phyloP scores from a whole-genome alignment of 441 rosid species.

The Erodium trifolium region DNA sequence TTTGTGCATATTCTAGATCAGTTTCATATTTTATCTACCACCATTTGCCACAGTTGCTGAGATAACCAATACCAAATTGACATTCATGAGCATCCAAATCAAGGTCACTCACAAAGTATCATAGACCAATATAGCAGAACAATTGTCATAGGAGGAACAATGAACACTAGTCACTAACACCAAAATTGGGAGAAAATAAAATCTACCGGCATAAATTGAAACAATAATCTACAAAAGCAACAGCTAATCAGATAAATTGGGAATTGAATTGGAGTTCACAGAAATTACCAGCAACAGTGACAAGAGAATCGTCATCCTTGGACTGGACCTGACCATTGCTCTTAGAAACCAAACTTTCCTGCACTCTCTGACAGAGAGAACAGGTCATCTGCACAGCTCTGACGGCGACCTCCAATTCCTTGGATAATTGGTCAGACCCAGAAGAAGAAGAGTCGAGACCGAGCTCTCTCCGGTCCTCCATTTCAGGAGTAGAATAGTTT shows the following conservation, averaged over 20 bases:
- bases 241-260: constrained; percentile 12
- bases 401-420: constrained; percentile 52
- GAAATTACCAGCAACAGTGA: constrained; percentile 49
- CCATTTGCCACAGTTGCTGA: background rate
- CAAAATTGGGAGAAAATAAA: background rate
- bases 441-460: constrained; percentile 9
- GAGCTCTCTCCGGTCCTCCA: constrained; percentile 22
- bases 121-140: background rate
- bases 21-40: background rate
- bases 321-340: constrained; percentile 30
- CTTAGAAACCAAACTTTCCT: constrained; percentile 39
- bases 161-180: background rate
- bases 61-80: background rate
- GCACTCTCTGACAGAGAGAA: constrained; percentile 52
- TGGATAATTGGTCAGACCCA: constrained; percentile 24
- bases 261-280: background rate
- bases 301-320: constrained; percentile 58
- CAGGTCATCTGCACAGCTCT: constrained; percentile 58
- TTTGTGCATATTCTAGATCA: background rate
- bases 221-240: constrained; percentile 6
- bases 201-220: background rate
- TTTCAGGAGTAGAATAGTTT: constrained; percentile 28
- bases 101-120: background rate
- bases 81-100: background rate
- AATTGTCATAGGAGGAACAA: background rate